Base-by-base conservation (phyloP, 2,329 filamentous ascomycete species). In the Cladophialophora yegresii region DNA sequence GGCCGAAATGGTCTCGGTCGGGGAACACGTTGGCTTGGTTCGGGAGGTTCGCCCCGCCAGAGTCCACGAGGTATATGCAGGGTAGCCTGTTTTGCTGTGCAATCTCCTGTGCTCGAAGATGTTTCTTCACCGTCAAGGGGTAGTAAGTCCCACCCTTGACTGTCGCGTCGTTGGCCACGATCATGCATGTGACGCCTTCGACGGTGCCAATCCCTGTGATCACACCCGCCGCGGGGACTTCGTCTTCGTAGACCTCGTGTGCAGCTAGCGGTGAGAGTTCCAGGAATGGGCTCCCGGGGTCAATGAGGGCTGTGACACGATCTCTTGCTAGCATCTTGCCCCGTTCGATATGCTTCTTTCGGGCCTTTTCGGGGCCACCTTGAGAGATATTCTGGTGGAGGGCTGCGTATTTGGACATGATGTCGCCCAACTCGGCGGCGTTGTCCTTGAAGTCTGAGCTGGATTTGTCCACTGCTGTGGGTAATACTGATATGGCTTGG, bases 81-180 rank as follows among this genome's bases (percentile, higher is more conserved):
- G 87, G 87, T 9, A 89, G 76, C 64, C 78, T 88, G 77, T 98
- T 98, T 76, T 98, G 91, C 69, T 91, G 86, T 0, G 93, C 93
- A 68, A 98, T 90, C 30, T 90, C 88, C 77, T 99, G 95, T 4
- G 93, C 93, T 67, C 93, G 87, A 16, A 98, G 82, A 77, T 98
- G 95, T 82, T 99, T 99, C 82, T 97, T 97, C 64, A 98, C 91
- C 0, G 93, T 99, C 71, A 98, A 92, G 1, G 93, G 93, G 75
- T 93, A 98, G 79, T 99, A 99, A 1, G 93, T 96, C 26, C 93
- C 93, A 58, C 93, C 93, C 80, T 98, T 99, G 73, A 98, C 93
- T 20, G 93, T 97, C 80, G 91, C 96, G 76, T 97, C 93, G 75
- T 98, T 97, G 63, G 92, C 93, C 56, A 97, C 90, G 71, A 98